A percentile compares a stretch with the other conserved stretches of the same genome.
phyloP scores from a whole-genome alignment of 495 filamentous ascomycete species.

The Amniculicola lignicola region DNA sequence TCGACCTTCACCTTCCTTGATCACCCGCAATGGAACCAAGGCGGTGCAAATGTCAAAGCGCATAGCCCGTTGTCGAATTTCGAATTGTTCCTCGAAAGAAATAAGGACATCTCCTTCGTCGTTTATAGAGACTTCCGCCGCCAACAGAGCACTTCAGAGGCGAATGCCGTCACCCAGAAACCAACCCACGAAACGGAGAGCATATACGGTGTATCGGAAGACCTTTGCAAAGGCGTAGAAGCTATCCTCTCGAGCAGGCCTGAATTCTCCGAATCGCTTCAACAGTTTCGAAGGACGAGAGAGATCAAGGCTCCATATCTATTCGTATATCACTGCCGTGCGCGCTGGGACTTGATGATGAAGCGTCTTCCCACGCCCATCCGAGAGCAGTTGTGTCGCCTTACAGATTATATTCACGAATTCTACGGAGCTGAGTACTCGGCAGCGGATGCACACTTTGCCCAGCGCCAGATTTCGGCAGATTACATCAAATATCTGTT shows the following conservation, averaged over 20 bases:
- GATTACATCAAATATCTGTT: slow-evolving; percentile 34
- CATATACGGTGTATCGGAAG: neutral
- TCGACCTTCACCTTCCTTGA: neutral
- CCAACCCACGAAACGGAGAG: slow-evolving; percentile 1
- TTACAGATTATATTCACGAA: slow-evolving; percentile 1
- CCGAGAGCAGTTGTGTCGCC: neutral
- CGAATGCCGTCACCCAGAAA: neutral
- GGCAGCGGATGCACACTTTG: slow-evolving; percentile 28
- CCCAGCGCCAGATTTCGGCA: slow-evolving; percentile 31
- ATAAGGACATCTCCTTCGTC: slow-evolving; percentile 35
- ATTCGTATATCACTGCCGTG: slow-evolving; percentile 15
- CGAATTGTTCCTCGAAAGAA: slow-evolving; percentile 37
- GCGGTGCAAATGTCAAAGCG: neutral
- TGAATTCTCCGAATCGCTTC: neutral
- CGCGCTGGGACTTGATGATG: neutral
- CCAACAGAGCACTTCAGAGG: neutral
- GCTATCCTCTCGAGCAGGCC: neutral
- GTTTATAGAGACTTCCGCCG: slow-evolving; percentile 29
- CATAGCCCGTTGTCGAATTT: slow-evolving; percentile 22
- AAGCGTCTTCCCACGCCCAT: neutral
- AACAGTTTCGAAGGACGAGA: neutral
- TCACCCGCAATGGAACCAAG: slow-evolving; percentile 11
- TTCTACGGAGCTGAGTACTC: slow-evolving; percentile 20
- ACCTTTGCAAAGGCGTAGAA: neutral
- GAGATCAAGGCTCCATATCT: slow-evolving; percentile 19